Percentiles rank a stretch among this genome's conserved stretches.
These are phyloP conservation scores for Dactylellina drechsleri DNA, from an alignment of 2,329 filamentous ascomycete species.

Conservation along the genomic window DNA sequence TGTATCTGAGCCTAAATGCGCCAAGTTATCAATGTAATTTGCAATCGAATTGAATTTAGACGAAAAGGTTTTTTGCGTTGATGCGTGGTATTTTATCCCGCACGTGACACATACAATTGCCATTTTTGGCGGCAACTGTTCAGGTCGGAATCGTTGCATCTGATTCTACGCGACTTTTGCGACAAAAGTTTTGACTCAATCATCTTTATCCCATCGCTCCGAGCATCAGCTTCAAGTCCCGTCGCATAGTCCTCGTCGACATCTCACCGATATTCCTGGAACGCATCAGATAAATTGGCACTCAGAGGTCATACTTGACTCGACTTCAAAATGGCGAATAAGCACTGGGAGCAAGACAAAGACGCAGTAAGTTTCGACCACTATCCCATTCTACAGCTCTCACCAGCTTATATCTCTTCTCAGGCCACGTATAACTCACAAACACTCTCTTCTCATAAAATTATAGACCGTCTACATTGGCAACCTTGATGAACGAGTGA, in stretches of 20 bases:
- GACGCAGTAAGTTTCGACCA: constrained; percentile 56
- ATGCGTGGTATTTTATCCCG: constrained; percentile 31
- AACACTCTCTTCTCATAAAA: constrained; percentile 22
- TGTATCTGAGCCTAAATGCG: neutral
- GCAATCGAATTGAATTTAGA: neutral
- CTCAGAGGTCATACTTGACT: neutral
- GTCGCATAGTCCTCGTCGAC: neutral
- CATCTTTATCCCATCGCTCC: neutral
- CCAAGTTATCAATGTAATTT: neutral
- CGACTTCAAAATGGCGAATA: constrained; percentile 40
- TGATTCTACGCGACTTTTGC: constrained; percentile 26
- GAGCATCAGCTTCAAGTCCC: neutral
- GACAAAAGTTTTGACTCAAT: neutral
- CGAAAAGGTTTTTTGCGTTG: constrained; percentile 47
- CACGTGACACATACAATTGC: too few species aligned
- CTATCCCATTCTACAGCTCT: constrained; percentile 9
- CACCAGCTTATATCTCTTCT: constrained; percentile 24
- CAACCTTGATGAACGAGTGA: constrained; percentile 96
- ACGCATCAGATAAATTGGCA: neutral
- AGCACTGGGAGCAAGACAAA: constrained; percentile 72
- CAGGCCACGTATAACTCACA: constrained; percentile 70
- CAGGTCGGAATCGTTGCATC: neutral
- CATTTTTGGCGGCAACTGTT: neutral
- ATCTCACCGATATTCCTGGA: neutral
- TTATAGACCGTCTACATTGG: constrained; percentile 86